These are phyloP conservation scores for Cinchona pubescens DNA, from an alignment of 257 asterid genomes.

Conservation along the genomic window DNA sequence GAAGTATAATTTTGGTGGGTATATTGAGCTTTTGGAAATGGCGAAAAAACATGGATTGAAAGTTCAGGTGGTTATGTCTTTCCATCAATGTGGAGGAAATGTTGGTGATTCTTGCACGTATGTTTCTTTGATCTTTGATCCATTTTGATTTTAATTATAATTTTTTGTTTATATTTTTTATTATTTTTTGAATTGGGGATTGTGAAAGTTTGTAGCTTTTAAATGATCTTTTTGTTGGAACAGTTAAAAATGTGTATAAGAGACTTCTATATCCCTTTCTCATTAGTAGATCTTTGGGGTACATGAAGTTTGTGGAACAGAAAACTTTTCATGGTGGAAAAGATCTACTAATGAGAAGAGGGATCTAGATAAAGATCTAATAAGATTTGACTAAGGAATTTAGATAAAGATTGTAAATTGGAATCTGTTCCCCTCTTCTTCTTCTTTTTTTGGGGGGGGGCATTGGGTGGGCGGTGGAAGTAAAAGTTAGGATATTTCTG, in stretches of 20 bases:
- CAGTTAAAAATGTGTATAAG: too few relatives aligned
- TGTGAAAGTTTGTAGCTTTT: too few relatives aligned
- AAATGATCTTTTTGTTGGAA: too few relatives aligned
- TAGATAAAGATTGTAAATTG: background rate
- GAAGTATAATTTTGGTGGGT: conserved; percentile 87
- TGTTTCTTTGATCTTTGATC: conserved; percentile 15
- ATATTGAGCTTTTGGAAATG: conserved; percentile 79
- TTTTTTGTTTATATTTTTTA: background rate
- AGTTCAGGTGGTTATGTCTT: conserved; percentile 98
- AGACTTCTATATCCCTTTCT: too few relatives aligned
- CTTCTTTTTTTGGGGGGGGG: background rate
- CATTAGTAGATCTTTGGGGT: too few relatives aligned
- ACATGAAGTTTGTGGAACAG: too few relatives aligned
- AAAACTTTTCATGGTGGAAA: too few relatives aligned
- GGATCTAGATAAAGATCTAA: background rate
- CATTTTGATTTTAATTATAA: background rate
- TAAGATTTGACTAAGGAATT: background rate
- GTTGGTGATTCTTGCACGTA: conserved; percentile 97
- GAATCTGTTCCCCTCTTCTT: background rate
- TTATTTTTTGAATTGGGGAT: background rate
- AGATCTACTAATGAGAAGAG: too few relatives aligned
- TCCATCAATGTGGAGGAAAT: conserved; percentile 96
- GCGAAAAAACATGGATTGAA: conserved; percentile 85
- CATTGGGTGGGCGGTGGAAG: too few relatives aligned
- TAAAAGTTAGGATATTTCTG: too few relatives aligned